Conservation (phyloP, 441 rosid genomes). For the Euphorbia corollata region DNA sequence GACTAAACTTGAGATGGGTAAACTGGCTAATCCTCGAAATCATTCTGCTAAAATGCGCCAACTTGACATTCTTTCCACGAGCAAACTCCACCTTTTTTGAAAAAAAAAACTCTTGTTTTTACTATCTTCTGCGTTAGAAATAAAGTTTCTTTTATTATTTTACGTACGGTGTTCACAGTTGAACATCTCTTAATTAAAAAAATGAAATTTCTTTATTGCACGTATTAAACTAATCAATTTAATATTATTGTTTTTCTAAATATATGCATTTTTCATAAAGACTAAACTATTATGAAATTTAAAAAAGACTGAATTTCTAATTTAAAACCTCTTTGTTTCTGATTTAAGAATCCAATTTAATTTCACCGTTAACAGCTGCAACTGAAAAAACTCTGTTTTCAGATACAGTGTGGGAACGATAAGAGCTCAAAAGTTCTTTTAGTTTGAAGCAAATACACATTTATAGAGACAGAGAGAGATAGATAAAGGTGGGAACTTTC, state of each 20-base stretch:
- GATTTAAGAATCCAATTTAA: too few species aligned
- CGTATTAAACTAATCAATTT: too few species aligned
- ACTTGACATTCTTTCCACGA: slow-evolving; percentile 26
- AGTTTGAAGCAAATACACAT: slow-evolving; percentile 34
- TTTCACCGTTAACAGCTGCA: slow-evolving; percentile 70
- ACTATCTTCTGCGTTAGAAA: too few species aligned
- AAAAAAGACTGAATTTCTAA: too few species aligned
- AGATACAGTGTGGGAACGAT: slow-evolving; percentile 64
- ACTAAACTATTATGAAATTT: too few species aligned
- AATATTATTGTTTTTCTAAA: too few species aligned
- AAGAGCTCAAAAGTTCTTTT: slow-evolving; percentile 61
- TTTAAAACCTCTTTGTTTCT: too few species aligned
- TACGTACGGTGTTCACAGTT: slow-evolving; percentile 43
- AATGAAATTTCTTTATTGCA: slow-evolving; percentile 12
- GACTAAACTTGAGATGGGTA: too few species aligned
- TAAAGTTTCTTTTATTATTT: slow-evolving; percentile 6
- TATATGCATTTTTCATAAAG: too few species aligned
- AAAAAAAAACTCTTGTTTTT: too few species aligned
- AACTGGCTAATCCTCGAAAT: slow-evolving; percentile 28
- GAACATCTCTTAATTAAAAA: slow-evolving; percentile 27
- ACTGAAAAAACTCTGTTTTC: slow-evolving; percentile 43
- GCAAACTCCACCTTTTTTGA: slow-evolving; percentile 14
- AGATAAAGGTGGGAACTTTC: background rate
- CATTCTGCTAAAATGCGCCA: slow-evolving; percentile 56
- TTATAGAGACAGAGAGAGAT: slow-evolving; percentile 5